These are phyloP conservation scores for Beauveria varroae DNA, from an alignment of 2,329 filamentous ascomycete species.

Conservation along the genomic window DNA sequence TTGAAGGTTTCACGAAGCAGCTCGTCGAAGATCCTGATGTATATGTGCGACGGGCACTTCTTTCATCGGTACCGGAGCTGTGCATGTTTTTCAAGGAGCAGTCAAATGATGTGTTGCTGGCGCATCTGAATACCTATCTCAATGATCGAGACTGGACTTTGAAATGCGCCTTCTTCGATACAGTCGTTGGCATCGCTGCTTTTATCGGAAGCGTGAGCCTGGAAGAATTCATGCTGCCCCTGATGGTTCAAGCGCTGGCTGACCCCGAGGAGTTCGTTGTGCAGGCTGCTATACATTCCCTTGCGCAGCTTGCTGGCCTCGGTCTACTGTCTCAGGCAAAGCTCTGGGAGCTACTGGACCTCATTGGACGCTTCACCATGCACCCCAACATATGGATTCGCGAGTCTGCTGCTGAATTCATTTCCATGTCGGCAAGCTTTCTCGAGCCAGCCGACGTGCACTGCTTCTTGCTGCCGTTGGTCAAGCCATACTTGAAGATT, in stretches of 20 bases:
- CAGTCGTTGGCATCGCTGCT: slow-evolving; percentile 83
- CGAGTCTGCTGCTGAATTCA: slow-evolving; percentile 78
- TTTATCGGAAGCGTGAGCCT: slow-evolving; percentile 84
- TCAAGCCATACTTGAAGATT: slow-evolving; percentile 75
- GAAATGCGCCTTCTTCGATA: slow-evolving; percentile 94
- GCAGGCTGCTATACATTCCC: slow-evolving; percentile 78
- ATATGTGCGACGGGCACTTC: slow-evolving; percentile 80
- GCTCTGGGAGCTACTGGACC: slow-evolving; percentile 80
- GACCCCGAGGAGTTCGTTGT: slow-evolving; percentile 93
- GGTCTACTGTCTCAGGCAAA: slow-evolving; percentile 80
- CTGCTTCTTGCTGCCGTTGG: slow-evolving; percentile 73
- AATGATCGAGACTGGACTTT: slow-evolving; percentile 96
- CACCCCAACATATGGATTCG: slow-evolving; percentile 95
- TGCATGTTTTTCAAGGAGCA: slow-evolving; percentile 94
- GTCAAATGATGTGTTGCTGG: slow-evolving; percentile 91
- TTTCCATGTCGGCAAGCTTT: slow-evolving; percentile 68
- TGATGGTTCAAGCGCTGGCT: slow-evolving; percentile 91
- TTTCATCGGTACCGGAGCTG: slow-evolving; percentile 83
- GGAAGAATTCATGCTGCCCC: slow-evolving; percentile 89
- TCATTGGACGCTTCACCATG: slow-evolving; percentile 77
- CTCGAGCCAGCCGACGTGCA: slow-evolving; percentile 73
- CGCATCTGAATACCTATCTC: slow-evolving; percentile 92
- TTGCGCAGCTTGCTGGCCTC: slow-evolving; percentile 80
- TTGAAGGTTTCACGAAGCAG: slow-evolving; percentile 82
- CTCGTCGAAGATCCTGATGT: slow-evolving; percentile 82